phyloP scores from a whole-genome alignment of 352 stramenopile species.

The Phytophthora kernoviae region DNA sequence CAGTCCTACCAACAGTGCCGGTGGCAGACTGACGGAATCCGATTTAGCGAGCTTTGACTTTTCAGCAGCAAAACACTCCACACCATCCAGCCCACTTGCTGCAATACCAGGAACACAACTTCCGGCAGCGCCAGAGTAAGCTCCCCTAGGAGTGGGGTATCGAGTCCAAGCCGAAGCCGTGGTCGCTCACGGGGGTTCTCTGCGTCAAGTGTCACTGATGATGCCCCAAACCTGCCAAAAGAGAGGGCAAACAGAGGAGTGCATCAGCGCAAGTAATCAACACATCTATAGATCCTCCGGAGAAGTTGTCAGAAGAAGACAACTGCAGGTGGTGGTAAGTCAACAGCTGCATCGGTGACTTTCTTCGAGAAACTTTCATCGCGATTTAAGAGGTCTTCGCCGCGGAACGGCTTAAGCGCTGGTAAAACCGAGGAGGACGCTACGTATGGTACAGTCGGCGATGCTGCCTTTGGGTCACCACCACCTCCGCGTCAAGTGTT shows the following conservation, averaged over 20 bases:
- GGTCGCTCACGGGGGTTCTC: conserved; percentile 36
- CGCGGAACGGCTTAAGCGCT: conserved; percentile 31
- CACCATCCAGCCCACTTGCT: conserved; percentile 18
- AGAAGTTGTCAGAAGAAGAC: conserved; percentile 44
- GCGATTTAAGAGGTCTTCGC: conserved; percentile 81
- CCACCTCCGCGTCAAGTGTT: conserved; percentile 27
- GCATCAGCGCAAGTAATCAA: conserved; percentile 42
- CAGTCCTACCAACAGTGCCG: conserved; percentile 51
- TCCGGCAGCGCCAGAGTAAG: neutral
- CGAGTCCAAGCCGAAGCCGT: conserved; percentile 29
- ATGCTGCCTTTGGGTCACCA: conserved; percentile 30
- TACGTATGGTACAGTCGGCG: conserved; percentile 16
- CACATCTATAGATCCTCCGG: conserved; percentile 22
- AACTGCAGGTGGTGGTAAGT: conserved; percentile 18
- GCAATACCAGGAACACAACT: neutral
- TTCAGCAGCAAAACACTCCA: conserved; percentile 24
- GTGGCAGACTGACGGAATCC: conserved; percentile 34
- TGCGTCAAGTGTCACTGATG: conserved; percentile 37
- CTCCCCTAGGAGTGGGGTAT: conserved; percentile 16
- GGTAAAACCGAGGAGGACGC: conserved; percentile 30
- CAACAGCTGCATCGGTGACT: conserved; percentile 56
- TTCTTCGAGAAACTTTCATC: conserved; percentile 88
- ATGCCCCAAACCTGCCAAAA: conserved; percentile 20
- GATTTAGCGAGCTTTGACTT: conserved; percentile 78
- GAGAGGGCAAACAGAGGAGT: conserved; percentile 40